Base-by-base conservation (phyloP, 768 basidiomycete genomes). In the Holtermanniella nyarrowii region DNA sequence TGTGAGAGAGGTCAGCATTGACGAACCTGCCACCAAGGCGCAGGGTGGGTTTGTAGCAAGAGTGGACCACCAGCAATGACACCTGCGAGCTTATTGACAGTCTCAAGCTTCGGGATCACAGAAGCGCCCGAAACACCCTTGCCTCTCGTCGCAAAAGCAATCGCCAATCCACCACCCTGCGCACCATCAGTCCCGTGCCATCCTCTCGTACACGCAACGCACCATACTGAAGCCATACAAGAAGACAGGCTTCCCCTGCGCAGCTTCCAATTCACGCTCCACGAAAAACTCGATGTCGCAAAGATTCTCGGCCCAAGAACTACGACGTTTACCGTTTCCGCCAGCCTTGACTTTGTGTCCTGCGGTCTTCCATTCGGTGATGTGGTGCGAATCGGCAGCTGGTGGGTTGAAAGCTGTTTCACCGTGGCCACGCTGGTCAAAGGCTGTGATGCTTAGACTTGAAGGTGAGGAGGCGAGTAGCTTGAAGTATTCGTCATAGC, bases 211-310 rank as follows among this genome's bases (percentile, higher is more conserved):
- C 10, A 7, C 10, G 16, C 31, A 16, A 16, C 61, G 31, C 40
- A 65, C 66, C 66, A 68, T 68, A 46, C 63, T 65, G 49, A 61
- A 61, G 20, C 66, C 66, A 50, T 57, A 54, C 20, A 68, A 46
- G 56, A 68, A 68, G 20, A 68, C 47, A 49, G 58, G 62, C 52
- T 58, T 62, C 16, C 57, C 57, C 14, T 44, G 44, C 5, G n/a
- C 26, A n/a, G 40, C 54, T 16, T 54, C 54, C 21, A 44, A 50
- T 39, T 61, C 61, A 3, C 59, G 22, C 46, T 54, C 55, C 1
- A 68, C 63, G 37, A 65, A 68, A 50, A 54, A 68, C 39, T 65
- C 63, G 49, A 65, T 65, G 60, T 68, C 66, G 40, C 59, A 56
- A 18, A 68, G 42, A 5, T 46, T 58, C 46, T 65, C 62, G n/a